These are phyloP conservation scores for Trichoderma gracile DNA, from an alignment of 2,329 filamentous ascomycete genomes.

Conservation along the genomic window DNA sequence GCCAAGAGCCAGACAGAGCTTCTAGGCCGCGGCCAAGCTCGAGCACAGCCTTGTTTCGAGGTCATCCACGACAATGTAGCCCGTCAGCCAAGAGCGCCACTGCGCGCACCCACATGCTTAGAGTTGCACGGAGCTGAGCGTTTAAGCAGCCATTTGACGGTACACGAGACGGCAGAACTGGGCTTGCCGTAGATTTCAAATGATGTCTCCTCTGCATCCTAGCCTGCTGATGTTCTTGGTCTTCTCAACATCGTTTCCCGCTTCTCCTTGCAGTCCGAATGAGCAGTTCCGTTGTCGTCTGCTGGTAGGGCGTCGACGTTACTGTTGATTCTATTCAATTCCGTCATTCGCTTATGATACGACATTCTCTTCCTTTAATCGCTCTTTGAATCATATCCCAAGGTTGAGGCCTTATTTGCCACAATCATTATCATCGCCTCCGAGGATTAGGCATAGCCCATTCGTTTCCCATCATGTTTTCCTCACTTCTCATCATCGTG, in stretches of 20 bases:
- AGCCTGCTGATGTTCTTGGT: background rate
- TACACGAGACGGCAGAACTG: background rate
- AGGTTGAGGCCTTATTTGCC: background rate
- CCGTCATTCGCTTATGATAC: background rate
- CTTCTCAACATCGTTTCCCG: background rate
- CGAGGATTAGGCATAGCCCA: background rate
- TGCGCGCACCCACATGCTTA: background rate
- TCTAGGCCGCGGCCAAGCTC: background rate
- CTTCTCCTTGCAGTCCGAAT: background rate
- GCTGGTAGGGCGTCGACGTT: slow-evolving; percentile 4
- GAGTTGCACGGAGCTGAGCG: background rate
- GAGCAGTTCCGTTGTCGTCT: background rate
- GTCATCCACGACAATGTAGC: background rate
- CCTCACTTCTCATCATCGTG: background rate
- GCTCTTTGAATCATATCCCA: background rate
- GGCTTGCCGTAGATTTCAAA: background rate
- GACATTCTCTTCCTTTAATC: background rate
- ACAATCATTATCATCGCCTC: background rate
- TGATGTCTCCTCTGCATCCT: background rate
- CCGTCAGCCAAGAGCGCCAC: slow-evolving; percentile 9
- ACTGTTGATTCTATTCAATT: background rate
- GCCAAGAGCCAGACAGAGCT: background rate
- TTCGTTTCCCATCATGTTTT: background rate
- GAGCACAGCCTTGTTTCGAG: background rate
- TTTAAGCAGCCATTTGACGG: background rate